Percentiles rank a stretch among this genome's conserved stretches.
phyloP scores from a whole-genome alignment of 306 rosid species.

The Quercus dentata region DNA sequence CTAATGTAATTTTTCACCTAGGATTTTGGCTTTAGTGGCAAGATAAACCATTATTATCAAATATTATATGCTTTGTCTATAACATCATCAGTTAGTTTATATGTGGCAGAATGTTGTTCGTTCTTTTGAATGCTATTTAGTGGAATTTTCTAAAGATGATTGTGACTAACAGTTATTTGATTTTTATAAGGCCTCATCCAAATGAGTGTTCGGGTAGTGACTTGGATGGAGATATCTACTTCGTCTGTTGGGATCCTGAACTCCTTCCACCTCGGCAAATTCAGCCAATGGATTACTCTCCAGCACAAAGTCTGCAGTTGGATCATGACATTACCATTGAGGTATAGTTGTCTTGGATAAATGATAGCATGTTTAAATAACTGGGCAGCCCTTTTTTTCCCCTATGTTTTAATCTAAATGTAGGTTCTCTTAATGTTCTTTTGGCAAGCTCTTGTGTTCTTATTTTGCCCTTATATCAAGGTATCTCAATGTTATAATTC shows the following conservation, averaged over 20 bases:
- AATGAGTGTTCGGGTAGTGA: constrained; percentile 59
- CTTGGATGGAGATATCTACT: constrained; percentile 48
- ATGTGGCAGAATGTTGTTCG: neutral
- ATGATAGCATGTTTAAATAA: neutral
- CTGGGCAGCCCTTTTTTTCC: too few relatives aligned
- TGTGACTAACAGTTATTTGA: neutral
- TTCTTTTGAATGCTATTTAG: neutral
- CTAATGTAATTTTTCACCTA: neutral
- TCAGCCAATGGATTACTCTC: constrained; percentile 45
- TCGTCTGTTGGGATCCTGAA: constrained; percentile 42
- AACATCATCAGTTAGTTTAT: neutral
- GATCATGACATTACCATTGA: constrained; percentile 41
- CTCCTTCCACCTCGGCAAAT: constrained; percentile 20
- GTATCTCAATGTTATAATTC: neutral
- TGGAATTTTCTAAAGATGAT: neutral
- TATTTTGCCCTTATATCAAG: neutral
- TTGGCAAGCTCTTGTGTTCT: neutral
- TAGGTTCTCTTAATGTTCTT: neutral
- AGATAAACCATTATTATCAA: neutral
- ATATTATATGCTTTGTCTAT: neutral
- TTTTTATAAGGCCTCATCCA: constrained; percentile 40
- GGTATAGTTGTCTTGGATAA: constrained; percentile 23
- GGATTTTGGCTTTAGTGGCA: neutral
- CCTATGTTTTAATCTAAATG: neutral
- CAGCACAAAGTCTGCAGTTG: constrained; percentile 20